Conservation (phyloP, 78 protist species). For the slime mould (Dictyostelium discoideum) region DNA sequence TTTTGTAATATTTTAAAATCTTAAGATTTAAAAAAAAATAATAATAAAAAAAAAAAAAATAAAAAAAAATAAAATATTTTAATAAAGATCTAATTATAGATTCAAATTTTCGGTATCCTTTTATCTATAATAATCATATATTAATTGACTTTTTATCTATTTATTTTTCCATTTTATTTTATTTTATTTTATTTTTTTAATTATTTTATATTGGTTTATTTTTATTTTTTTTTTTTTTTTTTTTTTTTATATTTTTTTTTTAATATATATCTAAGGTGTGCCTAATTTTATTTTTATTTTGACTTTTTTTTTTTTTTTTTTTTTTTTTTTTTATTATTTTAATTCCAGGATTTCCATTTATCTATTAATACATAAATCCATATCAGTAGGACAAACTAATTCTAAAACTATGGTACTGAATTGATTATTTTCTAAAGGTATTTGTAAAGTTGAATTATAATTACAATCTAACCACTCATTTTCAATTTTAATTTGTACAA, state of each 20-base stretch:
- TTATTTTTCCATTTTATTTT: background rate
- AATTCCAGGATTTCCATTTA: background rate
- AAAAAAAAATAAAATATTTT: background rate
- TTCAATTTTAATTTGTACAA: conserved; percentile 11
- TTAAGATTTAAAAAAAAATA: background rate
- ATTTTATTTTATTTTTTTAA: background rate
- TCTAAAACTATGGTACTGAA: background rate
- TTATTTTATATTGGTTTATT: too few relatives aligned
- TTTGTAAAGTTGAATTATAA: background rate
- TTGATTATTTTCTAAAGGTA: background rate
- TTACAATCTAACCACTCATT: background rate
- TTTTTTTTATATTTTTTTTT: background rate
- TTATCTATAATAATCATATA: background rate
- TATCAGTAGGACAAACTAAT: conserved; percentile 1
- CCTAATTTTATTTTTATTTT: background rate
- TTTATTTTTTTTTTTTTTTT: too few relatives aligned
- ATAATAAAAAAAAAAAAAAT: background rate
- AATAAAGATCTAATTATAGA: background rate
- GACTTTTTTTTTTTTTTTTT: background rate
- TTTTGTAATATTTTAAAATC: too few relatives aligned
- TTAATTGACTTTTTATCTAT: background rate
- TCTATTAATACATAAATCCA: background rate
- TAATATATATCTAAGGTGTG: background rate
- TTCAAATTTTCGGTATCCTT: background rate
- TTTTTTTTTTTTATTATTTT: background rate